Evolutionary conservation across 768 basidiomycete species (phyloP), one percentile per base, ranked within the genome.

Genomic region (Serendipita sp.): DNA sequence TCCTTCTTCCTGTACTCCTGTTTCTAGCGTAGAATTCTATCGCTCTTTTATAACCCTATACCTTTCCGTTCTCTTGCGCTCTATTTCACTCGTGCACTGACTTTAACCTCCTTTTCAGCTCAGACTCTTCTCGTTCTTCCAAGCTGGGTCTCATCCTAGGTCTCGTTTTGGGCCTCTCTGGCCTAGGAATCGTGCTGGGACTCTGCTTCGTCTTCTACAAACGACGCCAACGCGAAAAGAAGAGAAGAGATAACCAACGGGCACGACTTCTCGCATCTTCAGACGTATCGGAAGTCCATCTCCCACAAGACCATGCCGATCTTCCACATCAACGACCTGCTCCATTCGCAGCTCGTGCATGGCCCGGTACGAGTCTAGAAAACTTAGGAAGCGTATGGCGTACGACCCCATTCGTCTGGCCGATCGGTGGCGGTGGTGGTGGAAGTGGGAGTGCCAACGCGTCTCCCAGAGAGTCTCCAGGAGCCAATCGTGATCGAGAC

Each of bases 351-450:
- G 1, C 18, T 52, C 48, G 18, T 34, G 8, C 48, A 2, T 60
- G 56, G 56, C 30, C 56, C 10, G 56, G 56, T 4, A 38, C 30
- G 16, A 60, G 56, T 38, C 34, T 60, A 3, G 56, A 60, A 60
- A 60, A 38, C 56, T 30, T 60, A 2, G 56, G 56, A 2, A 28
- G 28, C 8, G 35, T n/a, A 32, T 38, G 23, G 16, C 56, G 56
- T n/a, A 60, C 56, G 10, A 60, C 56, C 4, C 56, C 56, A 18
- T 60, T 60, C 30, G 36, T 60, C 56, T 60, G 56, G 56, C 56
- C 56, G 35, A 10, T 60, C 28, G 34, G 28, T n/a, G 36, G 36
- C 2, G 30, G 48, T n/a, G 48, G 18, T 18, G 30, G 48, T n/a
- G 48, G 48, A 0, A 0, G 48, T 32, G 48, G 18, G 0, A 51